Conservation (phyloP, 2,329 filamentous ascomycete species). For the Hypoxylon sp. region DNA sequence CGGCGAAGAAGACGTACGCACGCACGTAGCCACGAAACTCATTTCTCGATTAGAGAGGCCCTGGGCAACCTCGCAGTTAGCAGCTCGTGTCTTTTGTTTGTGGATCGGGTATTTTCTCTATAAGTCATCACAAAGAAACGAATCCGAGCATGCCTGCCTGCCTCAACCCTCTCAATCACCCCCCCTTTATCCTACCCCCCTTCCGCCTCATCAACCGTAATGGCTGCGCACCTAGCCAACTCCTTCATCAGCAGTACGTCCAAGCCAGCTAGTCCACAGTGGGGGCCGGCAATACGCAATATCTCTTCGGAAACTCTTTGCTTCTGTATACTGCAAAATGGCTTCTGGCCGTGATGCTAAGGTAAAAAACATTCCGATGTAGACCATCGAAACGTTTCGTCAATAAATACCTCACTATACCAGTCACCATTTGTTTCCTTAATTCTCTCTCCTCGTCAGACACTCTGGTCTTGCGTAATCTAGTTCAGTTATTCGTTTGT, state of each 20-base stretch:
- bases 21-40: constrained; percentile 9
- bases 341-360: constrained; percentile 1
- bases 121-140: constrained; percentile 29
- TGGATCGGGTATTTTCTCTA: constrained; percentile 42
- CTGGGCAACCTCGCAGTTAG: constrained; percentile 27
- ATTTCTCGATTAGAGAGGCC: constrained; percentile 2
- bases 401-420: constrained; percentile 14
- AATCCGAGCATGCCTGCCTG: constrained; percentile 8
- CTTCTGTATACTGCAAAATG: constrained; percentile 3
- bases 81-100: constrained; percentile 15
- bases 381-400: neutral
- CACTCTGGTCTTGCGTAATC: neutral
- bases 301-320: neutral
- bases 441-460: neutral
- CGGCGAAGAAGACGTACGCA: neutral
- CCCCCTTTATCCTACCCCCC: neutral
- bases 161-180: neutral
- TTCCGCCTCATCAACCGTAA: constrained; percentile 1
- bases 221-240: constrained; percentile 9
- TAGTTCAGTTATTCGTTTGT: neutral
- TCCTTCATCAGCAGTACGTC: constrained; percentile 3
- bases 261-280: constrained; percentile 3
- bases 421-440: constrained; percentile 1
- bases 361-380: neutral
- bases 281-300: neutral